Evolutionary conservation across 1,284 basidiomycete species (phyloP).

Genomic region (Microbotryum scabiosae): DNA sequence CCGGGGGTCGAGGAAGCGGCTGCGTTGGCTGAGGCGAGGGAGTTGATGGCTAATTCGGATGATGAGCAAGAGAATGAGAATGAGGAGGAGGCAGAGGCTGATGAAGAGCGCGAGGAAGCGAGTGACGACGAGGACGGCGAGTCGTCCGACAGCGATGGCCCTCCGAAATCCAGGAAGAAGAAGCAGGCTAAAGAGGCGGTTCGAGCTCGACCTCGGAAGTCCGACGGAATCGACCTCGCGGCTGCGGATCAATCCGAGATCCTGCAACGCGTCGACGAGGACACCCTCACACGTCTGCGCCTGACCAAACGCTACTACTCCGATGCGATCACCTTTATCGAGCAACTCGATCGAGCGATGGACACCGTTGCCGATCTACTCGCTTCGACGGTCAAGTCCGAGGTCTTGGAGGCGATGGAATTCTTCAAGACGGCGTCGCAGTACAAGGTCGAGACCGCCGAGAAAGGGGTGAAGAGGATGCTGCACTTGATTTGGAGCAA

Average conservation of each 20-base stretch:
- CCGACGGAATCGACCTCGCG: slow-evolving; percentile 48
- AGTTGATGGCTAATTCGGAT: slow-evolving; percentile 35
- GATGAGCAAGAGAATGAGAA: slow-evolving; percentile 41
- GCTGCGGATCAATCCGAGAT: slow-evolving; percentile 54
- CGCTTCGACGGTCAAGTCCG: slow-evolving; percentile 82
- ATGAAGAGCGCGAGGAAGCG: slow-evolving; percentile 40
- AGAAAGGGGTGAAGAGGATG: slow-evolving; percentile 89
- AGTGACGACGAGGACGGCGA: slow-evolving; percentile 39
- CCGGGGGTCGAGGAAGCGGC: slow-evolving; percentile 37
- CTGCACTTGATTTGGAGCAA: slow-evolving; percentile 96
- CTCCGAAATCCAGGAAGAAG: slow-evolving; percentile 24
- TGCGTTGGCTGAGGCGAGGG: slow-evolving; percentile 35
- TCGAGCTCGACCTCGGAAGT: slow-evolving; percentile 10
- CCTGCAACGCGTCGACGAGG: slow-evolving; percentile 31
- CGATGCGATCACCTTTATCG: slow-evolving; percentile 81
- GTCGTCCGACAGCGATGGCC: slow-evolving; percentile 35
- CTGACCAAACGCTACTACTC: slow-evolving; percentile 78
- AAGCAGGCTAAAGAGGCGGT: slow-evolving; percentile 1
- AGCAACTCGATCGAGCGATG: slow-evolving; percentile 56
- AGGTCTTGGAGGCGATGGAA: slow-evolving; percentile 90
- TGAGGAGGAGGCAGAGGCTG: slow-evolving; percentile 27
- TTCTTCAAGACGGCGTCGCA: slow-evolving; percentile 81
- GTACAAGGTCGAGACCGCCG: slow-evolving; percentile 68
- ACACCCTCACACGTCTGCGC: slow-evolving; percentile 59
- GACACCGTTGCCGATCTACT: slow-evolving; percentile 72